These are phyloP conservation scores for Cystobasidium pallidum DNA, from an alignment of 1,284 basidiomycete genomes.

Conservation along the genomic window DNA sequence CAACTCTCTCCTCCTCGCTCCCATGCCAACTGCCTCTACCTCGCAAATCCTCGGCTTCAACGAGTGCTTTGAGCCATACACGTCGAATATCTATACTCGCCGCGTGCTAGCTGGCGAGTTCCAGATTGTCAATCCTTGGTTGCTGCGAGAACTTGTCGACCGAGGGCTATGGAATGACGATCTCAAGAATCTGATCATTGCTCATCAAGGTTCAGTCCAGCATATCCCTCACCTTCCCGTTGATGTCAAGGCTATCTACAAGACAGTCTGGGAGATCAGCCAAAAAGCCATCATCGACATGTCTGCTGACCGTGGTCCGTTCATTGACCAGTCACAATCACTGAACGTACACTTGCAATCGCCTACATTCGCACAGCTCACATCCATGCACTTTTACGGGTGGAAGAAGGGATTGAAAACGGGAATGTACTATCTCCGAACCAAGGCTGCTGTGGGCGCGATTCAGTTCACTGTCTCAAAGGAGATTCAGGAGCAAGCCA, in stretches of 20 bases:
- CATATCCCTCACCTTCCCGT: slow-evolving; percentile 79
- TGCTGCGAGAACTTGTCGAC: slow-evolving; percentile 94
- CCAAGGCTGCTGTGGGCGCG: slow-evolving; percentile 89
- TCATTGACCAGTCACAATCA: slow-evolving; percentile 83
- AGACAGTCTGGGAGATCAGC: slow-evolving; percentile 98
- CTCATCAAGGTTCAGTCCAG: slow-evolving; percentile 93
- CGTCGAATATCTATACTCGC: slow-evolving; percentile 97
- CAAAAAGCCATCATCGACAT: slow-evolving; percentile 99
- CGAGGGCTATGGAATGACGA: slow-evolving; percentile 94
- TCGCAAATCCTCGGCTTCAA: slow-evolving; percentile 98
- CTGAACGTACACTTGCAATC: slow-evolving; percentile 92
- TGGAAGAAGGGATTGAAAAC: slow-evolving; percentile 99
- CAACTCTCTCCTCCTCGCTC: slow-evolving; percentile 92
- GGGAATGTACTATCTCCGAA: slow-evolving; percentile 91
- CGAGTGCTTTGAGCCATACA: slow-evolving; percentile 98
- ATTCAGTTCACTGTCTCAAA: slow-evolving; percentile 93
- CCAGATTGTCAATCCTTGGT: slow-evolving; percentile 98
- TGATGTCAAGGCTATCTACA: slow-evolving; percentile 93
- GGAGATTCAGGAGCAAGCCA: slow-evolving; percentile 71
- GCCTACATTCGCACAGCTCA: slow-evolving; percentile 91
- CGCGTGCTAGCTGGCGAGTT: slow-evolving; percentile 99
- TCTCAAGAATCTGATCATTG: slow-evolving; percentile 99
- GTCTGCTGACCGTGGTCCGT: slow-evolving; percentile 96
- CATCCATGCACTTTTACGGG: slow-evolving; percentile 99
- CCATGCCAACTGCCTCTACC: slow-evolving; percentile 99